Percentiles rank a stretch among this genome's conserved stretches.
Conservation (phyloP, 2,329 filamentous ascomycete genomes). For the Cladosporium colombiae region DNA sequence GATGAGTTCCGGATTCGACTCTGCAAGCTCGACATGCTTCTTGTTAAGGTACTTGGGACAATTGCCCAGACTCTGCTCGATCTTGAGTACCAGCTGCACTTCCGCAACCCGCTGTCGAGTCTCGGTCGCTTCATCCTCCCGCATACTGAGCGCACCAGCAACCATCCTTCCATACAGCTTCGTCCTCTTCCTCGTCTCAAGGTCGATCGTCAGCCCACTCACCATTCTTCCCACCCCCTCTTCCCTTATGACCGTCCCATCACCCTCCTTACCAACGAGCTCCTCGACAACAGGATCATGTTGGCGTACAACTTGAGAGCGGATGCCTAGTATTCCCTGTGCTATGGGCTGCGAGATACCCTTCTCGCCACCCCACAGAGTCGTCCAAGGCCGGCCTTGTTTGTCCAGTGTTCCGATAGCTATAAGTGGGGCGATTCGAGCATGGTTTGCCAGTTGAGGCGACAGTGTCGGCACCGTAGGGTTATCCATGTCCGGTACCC, state of each 20-base stretch:
- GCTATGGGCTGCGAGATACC: slow-evolving; percentile 68
- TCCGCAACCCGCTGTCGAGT: slow-evolving; percentile 36
- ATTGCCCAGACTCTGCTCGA: slow-evolving; percentile 74
- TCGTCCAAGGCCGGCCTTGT: slow-evolving; percentile 70
- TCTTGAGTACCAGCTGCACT: slow-evolving; percentile 64
- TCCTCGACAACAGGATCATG: slow-evolving; percentile 71
- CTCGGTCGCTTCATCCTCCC: slow-evolving; percentile 36
- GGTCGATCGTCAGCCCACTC: slow-evolving; percentile 62
- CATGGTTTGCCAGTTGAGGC: slow-evolving; percentile 59
- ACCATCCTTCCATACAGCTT: slow-evolving; percentile 73
- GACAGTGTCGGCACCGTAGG: slow-evolving; percentile 67
- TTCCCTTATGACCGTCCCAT: slow-evolving; percentile 47
- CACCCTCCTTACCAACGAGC: slow-evolving; percentile 54
- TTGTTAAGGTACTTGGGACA: slow-evolving; percentile 87
- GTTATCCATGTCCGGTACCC: slow-evolving; percentile 60
- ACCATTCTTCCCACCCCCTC: slow-evolving; percentile 55
- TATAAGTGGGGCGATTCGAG: slow-evolving; percentile 65
- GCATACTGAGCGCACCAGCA: slow-evolving; percentile 56
- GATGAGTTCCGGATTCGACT: slow-evolving; percentile 55
- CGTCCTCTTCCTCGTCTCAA: slow-evolving; percentile 68
- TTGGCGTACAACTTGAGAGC: slow-evolving; percentile 59
- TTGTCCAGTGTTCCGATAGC: slow-evolving; percentile 72
- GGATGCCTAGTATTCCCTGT: slow-evolving; percentile 63
- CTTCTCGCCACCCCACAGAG: slow-evolving; percentile 71
- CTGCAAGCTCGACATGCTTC: slow-evolving; percentile 61